These are phyloP conservation scores for Striga asiatica DNA, from an alignment of 257 asterid genomes.

Conservation along the genomic window DNA sequence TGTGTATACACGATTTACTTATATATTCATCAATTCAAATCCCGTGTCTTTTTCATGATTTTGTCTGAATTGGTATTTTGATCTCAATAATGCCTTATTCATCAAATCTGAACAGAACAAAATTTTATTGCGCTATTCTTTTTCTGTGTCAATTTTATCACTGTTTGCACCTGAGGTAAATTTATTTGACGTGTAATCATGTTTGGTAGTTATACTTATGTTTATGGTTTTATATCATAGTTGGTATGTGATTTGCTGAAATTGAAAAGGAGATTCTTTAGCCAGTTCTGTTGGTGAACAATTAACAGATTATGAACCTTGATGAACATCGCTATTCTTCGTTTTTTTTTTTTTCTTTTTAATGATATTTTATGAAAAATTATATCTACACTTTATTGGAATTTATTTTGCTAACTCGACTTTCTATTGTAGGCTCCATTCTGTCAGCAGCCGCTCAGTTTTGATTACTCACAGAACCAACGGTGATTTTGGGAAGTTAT, in stretches of 20 bases:
- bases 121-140: background rate
- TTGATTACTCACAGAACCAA: slow-evolving; percentile 61
- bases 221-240: background rate
- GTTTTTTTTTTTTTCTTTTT: too few species aligned
- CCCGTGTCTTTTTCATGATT: too few species aligned
- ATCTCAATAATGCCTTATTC: too few species aligned
- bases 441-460: slow-evolving; percentile 90
- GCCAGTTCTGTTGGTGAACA: background rate
- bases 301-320: background rate
- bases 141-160: background rate
- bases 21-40: too few species aligned
- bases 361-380: too few species aligned
- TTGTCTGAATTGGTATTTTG: too few species aligned
- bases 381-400: too few species aligned
- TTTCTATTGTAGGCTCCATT: slow-evolving; percentile 56
- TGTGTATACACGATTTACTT: too few species aligned
- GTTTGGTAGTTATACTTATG: background rate
- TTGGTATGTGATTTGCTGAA: background rate
- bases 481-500: slow-evolving; percentile 18
- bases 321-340: too few species aligned
- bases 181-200: background rate
- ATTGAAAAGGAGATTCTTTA: background rate
- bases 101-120: background rate
- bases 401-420: background rate
- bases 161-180: background rate